A percentile compares a stretch with the other conserved stretches of the same genome.
These are phyloP conservation scores for Pilobolus umbonatus DNA, from an alignment of 192 early-diverging fungal genomes.

Conservation along the genomic window DNA sequence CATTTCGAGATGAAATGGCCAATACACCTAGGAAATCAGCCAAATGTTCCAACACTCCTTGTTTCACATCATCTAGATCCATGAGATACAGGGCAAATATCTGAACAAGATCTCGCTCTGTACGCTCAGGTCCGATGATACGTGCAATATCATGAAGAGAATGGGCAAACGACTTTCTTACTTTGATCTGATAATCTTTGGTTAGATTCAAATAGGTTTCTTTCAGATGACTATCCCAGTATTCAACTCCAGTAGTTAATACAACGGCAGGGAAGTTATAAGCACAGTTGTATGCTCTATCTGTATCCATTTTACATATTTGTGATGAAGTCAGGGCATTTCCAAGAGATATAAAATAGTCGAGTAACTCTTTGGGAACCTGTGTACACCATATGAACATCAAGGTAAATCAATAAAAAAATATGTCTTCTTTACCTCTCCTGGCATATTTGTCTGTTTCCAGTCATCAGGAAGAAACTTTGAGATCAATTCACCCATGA, in stretches of 20 bases:
- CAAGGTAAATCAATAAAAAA: neutral
- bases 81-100: slow-evolving; percentile 49
- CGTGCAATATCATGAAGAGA: slow-evolving; percentile 55
- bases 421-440: slow-evolving; percentile 20
- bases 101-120: slow-evolving; percentile 46
- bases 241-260: slow-evolving; percentile 48
- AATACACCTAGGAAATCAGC: slow-evolving; percentile 62
- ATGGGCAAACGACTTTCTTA: slow-evolving; percentile 53
- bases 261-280: slow-evolving; percentile 58
- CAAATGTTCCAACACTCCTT: slow-evolving; percentile 62
- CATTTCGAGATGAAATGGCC: slow-evolving; percentile 52
- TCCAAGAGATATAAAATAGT: slow-evolving; percentile 43
- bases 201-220: slow-evolving; percentile 40
- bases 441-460: slow-evolving; percentile 27
- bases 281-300: slow-evolving; percentile 50
- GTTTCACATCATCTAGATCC: slow-evolving; percentile 63
- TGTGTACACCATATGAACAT: slow-evolving; percentile 4
- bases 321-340: slow-evolving; percentile 24
- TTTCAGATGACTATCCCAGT: slow-evolving; percentile 53
- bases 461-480: slow-evolving; percentile 42
- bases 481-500: slow-evolving; percentile 54
- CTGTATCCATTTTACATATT: slow-evolving; percentile 45
- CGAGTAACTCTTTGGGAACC: slow-evolving; percentile 46
- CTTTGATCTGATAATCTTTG: slow-evolving; percentile 47
- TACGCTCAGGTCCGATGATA: slow-evolving; percentile 49